Percentiles rank a stretch among this genome's conserved stretches.
These are phyloP conservation scores for Lentithecium fluviatile DNA, from an alignment of 495 filamentous ascomycete genomes.

Conservation along the genomic window DNA sequence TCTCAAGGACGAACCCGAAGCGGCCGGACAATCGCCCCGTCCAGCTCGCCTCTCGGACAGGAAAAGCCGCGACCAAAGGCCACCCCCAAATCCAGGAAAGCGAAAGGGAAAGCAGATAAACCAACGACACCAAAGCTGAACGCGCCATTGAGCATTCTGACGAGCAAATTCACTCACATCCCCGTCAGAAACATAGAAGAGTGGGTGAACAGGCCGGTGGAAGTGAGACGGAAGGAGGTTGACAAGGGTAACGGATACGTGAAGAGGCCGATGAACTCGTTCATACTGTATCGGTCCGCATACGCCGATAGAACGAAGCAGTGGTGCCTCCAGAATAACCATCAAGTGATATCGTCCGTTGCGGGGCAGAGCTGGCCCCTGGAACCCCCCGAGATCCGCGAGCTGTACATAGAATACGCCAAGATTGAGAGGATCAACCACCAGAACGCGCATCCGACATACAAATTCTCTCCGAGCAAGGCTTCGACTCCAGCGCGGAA, in stretches of 20 bases:
- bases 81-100: conserved; percentile 53
- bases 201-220: conserved; percentile 71
- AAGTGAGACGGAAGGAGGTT: conserved; percentile 65
- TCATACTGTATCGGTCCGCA: conserved; percentile 96
- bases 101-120: conserved; percentile 53
- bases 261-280: conserved; percentile 94
- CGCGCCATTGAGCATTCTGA: conserved; percentile 75
- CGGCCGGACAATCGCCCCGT: conserved; percentile 44
- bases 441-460: conserved; percentile 79
- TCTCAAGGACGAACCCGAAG: conserved; percentile 48
- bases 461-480: conserved; percentile 93
- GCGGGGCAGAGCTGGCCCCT: conserved; percentile 83
- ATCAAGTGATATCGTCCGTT: conserved; percentile 85
- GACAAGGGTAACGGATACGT: conserved; percentile 72
- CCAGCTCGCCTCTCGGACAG: conserved; percentile 34
- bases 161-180: conserved; percentile 60
- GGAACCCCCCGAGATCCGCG: conserved; percentile 67
- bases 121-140: conserved; percentile 56
- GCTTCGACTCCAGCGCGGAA: conserved; percentile 52
- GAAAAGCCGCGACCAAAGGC: conserved; percentile 42
- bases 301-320: conserved; percentile 83
- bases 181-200: conserved; percentile 76
- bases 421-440: conserved; percentile 84
- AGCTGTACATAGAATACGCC: conserved; percentile 79
- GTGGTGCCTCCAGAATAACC: conserved; percentile 84